These are phyloP conservation scores for Ascochyta pisi DNA, from an alignment of 2,329 filamentous ascomycete genomes.

Conservation along the genomic window DNA sequence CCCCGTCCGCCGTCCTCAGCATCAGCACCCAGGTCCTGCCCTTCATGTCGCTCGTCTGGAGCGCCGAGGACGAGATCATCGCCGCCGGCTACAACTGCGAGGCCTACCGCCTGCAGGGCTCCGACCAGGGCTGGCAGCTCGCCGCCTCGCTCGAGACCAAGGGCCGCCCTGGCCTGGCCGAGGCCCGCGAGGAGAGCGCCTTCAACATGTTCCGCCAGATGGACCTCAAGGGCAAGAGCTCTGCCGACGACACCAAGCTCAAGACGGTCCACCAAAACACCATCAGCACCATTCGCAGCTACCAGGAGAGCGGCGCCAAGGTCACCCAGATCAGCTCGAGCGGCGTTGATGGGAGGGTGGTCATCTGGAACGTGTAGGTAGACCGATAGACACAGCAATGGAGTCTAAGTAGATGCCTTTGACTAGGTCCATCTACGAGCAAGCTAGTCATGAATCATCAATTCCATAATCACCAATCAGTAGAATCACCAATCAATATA, in stretches of 20 bases:
- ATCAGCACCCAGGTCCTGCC: conserved; percentile 89
- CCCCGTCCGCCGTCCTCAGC: conserved; percentile 87
- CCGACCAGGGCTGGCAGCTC: conserved; percentile 81
- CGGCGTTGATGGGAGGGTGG: conserved; percentile 57
- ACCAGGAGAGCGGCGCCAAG: conserved; percentile 67
- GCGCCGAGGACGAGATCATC: conserved; percentile 88
- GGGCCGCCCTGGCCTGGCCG: conserved; percentile 63
- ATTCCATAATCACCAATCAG: too few species aligned
- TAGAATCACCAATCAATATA: too few species aligned
- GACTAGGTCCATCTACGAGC: not conserved
- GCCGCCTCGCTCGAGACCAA: conserved; percentile 81
- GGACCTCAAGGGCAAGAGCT: conserved; percentile 89
- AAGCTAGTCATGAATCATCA: too few species aligned
- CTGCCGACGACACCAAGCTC: conserved; percentile 89
- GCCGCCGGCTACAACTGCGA: conserved; percentile 90
- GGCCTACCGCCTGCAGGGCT: conserved; percentile 86
- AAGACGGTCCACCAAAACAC: conserved; percentile 98
- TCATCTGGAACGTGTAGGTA: conserved; percentile 55
- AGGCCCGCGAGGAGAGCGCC: conserved; percentile 84
- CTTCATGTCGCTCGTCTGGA: conserved; percentile 94
- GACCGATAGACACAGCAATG: not conserved
- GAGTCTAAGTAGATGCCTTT: not conserved
- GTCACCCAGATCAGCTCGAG: conserved; percentile 81
- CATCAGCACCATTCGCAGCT: conserved; percentile 82
- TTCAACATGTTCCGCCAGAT: conserved; percentile 99